Evolutionary conservation across 768 basidiomycete genomes (phyloP), one percentile per base, ranked within the genome.

Genomic region (Gloeophyllum trabeum): DNA sequence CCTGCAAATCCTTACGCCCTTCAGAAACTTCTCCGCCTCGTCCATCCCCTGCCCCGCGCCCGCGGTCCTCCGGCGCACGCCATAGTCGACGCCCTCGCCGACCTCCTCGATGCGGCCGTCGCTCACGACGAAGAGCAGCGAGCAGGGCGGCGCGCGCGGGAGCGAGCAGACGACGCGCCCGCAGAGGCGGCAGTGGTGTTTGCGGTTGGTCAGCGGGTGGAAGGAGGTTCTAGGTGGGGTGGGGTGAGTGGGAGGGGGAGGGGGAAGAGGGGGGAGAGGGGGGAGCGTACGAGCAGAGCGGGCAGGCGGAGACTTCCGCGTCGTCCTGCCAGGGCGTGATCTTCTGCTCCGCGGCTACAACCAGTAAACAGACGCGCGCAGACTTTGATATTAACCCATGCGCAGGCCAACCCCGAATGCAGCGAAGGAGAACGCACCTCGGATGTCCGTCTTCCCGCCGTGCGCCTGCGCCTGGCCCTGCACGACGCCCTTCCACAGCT

Each of bases 301-400:
- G 83, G 63, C 94, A 99, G 46, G 79, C 78, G 35, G 71, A 74
- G 1, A 80, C 89, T 3, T 66, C 52, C 1, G 73, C 66, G 55
- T 98, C 94, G 30, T 84, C 79, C 57, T 96, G 79, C 94, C 94
- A 99, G 4, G 90, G 90, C 2, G 96, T 91, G 50, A 99, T 92
- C 35, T 74, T 68, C 59, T 94, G 93, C 60, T 99, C 94, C 3
- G 80, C 81, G 41, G 73, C 82, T 86, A 35, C 35, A 37, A 24
- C 24, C 41, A 26, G 10, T 6, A 21, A 12, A 10, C 36, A 10
- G 10, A 19, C 36, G 36, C 28, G 28, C 28, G 28, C 28, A 16
- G 10, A 7, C 16, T 30, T 7, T 30, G 26, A 19, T 35, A 35
- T 22, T 25, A 2, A 44, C 3, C 30, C 36, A 44, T 7, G n/a